Evolutionary conservation across 2,329 filamentous ascomycete genomes (phyloP), one percentile per base, ranked within the genome.

Genomic region (Penicillium sp.): DNA sequence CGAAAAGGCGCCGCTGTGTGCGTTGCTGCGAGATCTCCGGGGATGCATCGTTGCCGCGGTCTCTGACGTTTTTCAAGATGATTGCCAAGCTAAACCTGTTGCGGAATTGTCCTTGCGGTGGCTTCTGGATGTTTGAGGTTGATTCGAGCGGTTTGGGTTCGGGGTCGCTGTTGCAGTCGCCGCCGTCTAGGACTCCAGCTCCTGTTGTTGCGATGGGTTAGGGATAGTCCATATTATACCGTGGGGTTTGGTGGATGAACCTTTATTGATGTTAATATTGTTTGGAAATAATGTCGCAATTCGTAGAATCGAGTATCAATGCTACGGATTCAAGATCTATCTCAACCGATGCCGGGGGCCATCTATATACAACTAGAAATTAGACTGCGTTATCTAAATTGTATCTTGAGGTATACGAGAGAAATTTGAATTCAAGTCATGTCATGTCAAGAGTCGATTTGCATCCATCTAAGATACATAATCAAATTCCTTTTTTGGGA

Each of bases 11-110:
- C 36, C 64, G 70, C 27, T 80, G 75, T 52, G 74, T 75, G 13
- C 68, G 81, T 26, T 85, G 81, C 57, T 72, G 76, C 30, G 70
- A 75, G 32, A 70, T 82, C n/a, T 82, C 83, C 69, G 79, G 81
- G 51, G 79, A 84, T 45, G 62, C 75, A 15, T 55, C 55, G n/a
- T 50, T 64, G 11, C 60, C 60, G 1, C 60, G 63, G 12, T 60
- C 65, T 6, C 29, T 59, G 9, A 41, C 57, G 7, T 59, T 57
- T 32, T 64, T 64, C 31, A 57, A 57, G 16, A 57, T 67, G 60
- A 54, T 65, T 37, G 54, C 54, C 31, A 65, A 61, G 44, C 40
- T 66, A 45, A 57, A 58, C 18, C 39, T 66, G 35, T 35, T 67
- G 37, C 47, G 63, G 22, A 55, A 53, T 41, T 67, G 65, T 57